Evolutionary conservation across 139 green algal genomes (phyloP), one percentile per base, ranked within the genome.

Genomic region (Nannochloris sp.): DNA sequence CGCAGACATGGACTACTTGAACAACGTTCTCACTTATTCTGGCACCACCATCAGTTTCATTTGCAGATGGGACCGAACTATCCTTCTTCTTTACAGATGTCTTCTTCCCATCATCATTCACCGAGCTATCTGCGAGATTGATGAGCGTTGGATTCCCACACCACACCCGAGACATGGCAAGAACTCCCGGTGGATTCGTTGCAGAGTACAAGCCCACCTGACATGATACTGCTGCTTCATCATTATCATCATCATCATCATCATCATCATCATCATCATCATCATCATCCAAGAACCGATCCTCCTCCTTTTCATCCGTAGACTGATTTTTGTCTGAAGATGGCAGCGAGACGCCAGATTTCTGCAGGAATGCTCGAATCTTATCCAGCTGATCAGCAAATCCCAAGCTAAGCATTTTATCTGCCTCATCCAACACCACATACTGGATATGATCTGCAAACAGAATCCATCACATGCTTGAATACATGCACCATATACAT

Each of bases 1-100:
- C 90, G 65, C 90, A 96, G 37, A 96, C 90, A n/a, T 96, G 89
- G 49, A 95, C 87, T 56, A 92, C 83, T 81, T 96, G 82, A 9
- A 56, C 36, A 6, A 66, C 60, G 25, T 29, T 28, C 45, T 11
- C 33, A 30, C 20, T 66, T 17, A 68, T 44, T 48, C 14, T 16
- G 10, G 14, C 26, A 20, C 60, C 58, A 4, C 33, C 33, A 11
- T 40, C 2, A 4, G 46, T 8, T 11, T 23, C 46, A 28, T 23
- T 23, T 23, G 20, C 20, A 23, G 20, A 23, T 23, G 20, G 20
- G 20, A 11, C n/a, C 20, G 17, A 53, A 28, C 12, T 14, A 28
- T 20, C 46, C 16, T 28, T 8, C 46, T 53, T 23, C 4, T 53
- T 11, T 11, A 1, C 55, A 2, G 64, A 85, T 82, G 78, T 91